Base-by-base conservation (phyloP, 331 rosid genomes). In the Erythrophleum ivorense region DNA sequence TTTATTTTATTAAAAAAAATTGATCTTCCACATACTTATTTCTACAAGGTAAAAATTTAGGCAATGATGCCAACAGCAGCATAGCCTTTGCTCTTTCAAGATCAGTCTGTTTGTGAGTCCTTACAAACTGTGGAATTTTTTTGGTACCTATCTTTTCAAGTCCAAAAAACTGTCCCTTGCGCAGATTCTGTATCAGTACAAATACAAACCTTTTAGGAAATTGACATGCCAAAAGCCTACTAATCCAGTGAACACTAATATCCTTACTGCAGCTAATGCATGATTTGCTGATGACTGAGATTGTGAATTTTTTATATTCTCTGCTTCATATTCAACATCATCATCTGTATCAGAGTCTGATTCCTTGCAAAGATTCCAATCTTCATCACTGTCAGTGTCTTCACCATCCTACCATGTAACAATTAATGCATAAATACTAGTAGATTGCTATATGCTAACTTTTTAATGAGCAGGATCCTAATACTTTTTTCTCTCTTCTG, bases 1-100 rank as follows among this genome's bases (percentile, higher is more conserved):
- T 54, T 19, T 10, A 1, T 55, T 13, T 38, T 15, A 14, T 14
- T 1, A 15, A 3, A 34, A 34, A 63, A 24, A 33, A 31, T 77
- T 74, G 41, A 72, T 74, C 63, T 82, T 72, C 77, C 64, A 89
- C 98, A 48, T 90, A 93, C 98, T 92, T 91, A 79, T 88, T 90
- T 90, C 97, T 91, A 82, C 99, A 95, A 83, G 98, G 99, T 77
- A 90, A 85, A 65, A 86, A 91, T 88, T 89, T 95, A 5, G 99
- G 98, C 84, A 89, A 85, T 13, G 99, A 90, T 80, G 97, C 87
- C 88, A 95, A 85, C 83, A 93, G 68, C 84, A 95, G 92, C 73
- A 93, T 80, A 60, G 99, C 91, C 90, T 93, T 95, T 85, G 97
- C 98, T 81, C 91, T 92, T 83, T 95, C 98, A 60, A 95, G 87